Evolutionary conservation across 148 eudicot species (phyloP).

Genomic region (Vaccinium vitisidaea): DNA sequence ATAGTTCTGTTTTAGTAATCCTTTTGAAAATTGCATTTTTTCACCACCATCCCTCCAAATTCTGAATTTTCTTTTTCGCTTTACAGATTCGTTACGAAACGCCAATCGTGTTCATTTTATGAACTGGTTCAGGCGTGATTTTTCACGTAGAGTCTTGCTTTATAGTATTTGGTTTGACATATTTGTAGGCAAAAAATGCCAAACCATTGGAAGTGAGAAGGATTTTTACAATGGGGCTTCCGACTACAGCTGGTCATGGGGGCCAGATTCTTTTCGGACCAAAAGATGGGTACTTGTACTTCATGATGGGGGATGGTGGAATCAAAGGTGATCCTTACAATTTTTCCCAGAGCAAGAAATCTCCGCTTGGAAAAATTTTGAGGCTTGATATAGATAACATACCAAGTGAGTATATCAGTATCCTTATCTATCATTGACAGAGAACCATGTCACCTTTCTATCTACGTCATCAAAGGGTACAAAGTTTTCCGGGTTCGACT

Average conservation of each 20-base stretch:
- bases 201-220: constrained; percentile 68
- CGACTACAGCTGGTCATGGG: constrained; percentile 59
- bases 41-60: too few species aligned
- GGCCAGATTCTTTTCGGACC: constrained; percentile 87
- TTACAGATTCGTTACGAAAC: too few species aligned
- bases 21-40: too few species aligned
- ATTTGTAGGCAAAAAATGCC: constrained; percentile 49
- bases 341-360: constrained; percentile 89
- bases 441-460: background rate
- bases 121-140: too few species aligned
- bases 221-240: constrained; percentile 84
- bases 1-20: too few species aligned
- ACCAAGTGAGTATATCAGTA: constrained; percentile 58
- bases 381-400: constrained; percentile 73
- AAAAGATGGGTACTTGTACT: constrained; percentile 68
- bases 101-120: background rate
- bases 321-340: constrained; percentile 61
- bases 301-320: constrained; percentile 92
- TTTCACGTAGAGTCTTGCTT: background rate
- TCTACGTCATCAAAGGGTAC: background rate
- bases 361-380: constrained; percentile 78
- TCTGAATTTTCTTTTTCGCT: too few species aligned
- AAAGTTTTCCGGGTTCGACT: background rate
- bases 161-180: background rate
- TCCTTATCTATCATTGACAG: background rate